phyloP scores from a whole-genome alignment of 2,329 filamentous ascomycete genomes.

The Botrytis paeoniae region DNA sequence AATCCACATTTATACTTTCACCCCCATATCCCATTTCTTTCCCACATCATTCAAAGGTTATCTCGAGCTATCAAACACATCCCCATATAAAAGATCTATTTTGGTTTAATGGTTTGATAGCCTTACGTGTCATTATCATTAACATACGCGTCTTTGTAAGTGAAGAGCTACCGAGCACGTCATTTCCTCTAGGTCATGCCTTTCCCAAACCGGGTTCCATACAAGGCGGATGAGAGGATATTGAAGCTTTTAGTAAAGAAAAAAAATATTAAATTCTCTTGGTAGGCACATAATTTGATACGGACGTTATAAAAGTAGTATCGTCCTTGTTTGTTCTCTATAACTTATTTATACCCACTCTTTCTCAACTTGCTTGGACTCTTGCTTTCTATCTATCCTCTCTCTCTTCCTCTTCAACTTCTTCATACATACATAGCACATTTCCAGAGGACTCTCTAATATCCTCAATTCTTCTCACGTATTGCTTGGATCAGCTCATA shows the following conservation, averaged over 20 bases:
- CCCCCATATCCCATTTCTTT: neutral
- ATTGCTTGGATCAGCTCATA: neutral
- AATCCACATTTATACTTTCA: slow-evolving; percentile 1
- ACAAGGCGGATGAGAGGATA: slow-evolving; percentile 5
- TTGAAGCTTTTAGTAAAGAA: neutral
- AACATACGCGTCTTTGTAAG: slow-evolving; percentile 10
- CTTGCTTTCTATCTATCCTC: neutral
- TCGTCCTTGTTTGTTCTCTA: neutral
- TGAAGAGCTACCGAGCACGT: slow-evolving; percentile 15
- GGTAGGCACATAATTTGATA: neutral
- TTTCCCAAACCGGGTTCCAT: slow-evolving; percentile 11
- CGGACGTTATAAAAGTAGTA: neutral
- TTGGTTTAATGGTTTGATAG: neutral
- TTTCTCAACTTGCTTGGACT: neutral
- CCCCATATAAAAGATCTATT: slow-evolving; percentile 9
- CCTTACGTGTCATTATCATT: slow-evolving; percentile 11
- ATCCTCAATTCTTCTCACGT: slow-evolving; percentile 9
- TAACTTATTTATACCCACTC: neutral
- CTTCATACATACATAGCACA: neutral
- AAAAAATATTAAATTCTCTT: slow-evolving; percentile 14
- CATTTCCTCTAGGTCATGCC: slow-evolving; percentile 14
- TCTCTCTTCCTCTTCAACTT: slow-evolving; percentile 11
- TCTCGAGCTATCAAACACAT: neutral
- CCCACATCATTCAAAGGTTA: neutral
- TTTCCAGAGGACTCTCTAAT: neutral